Base-by-base conservation (phyloP, 495 filamentous ascomycete species). In the Aspergillus heteromorphus region DNA sequence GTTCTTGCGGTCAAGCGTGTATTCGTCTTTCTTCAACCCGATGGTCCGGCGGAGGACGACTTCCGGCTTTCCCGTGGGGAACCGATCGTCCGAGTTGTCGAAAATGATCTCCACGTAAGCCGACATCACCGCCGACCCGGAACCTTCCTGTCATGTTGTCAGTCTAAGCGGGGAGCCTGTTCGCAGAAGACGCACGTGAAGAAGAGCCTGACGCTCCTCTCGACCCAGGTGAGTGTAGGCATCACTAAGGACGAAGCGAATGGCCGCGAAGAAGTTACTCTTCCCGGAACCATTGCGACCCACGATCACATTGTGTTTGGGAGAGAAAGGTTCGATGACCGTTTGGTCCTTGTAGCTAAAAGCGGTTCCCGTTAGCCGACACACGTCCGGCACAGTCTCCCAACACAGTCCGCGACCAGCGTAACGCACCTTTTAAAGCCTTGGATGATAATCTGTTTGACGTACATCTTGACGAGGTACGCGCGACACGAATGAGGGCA, bases 361-460 rank as follows among this genome's bases (percentile, higher is more conserved):
- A 43, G 5, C 6, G 36, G 49, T 38, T 20, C 0, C 13, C 3
- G 14, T 17, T 19, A 34, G 21, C 20, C 5, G 25, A 13, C 30
- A 23, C 6, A n/a, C 14, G 6, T 17, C n/a, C n/a, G n/a, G n/a
- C n/a, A n/a, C n/a, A n/a, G n/a, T n/a, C n/a, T n/a, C n/a, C n/a
- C 1, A 14, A 0, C 4, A 27, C 5, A 14, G 2, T 9, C 20
- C n/a, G 10, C 27, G 25, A 14, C 23, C 6, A 30, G 11, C 18
- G 16, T 34, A 13, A 59, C 75, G 52, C 71, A 96, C 92, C 92
- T 96, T 76, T 97, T 97, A 77, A 99, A 99, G 81, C 93, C 93
- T 65, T 99, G 93, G 65, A 99, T 97, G 73, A 97, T 99, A 66
- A 99, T 96, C 78, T 99, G 93, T 72, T 97, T 97, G 82, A 99